Evolutionary conservation across 345 rosid genomes (phyloP).

Genomic region (Mercurialis annua): DNA sequence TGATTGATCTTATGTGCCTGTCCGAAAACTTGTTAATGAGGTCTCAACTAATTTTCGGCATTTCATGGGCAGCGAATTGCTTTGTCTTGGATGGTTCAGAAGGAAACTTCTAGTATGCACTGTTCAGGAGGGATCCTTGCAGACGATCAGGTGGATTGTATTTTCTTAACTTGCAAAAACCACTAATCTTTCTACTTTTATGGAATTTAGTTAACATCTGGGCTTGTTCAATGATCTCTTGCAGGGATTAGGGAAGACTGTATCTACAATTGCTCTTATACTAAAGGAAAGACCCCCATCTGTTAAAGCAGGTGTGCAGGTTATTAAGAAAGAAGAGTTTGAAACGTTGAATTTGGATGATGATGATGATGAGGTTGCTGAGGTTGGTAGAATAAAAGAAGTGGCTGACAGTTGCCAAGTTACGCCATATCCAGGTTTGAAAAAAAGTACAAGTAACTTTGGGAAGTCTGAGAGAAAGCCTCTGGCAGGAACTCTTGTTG

Average conservation of each 20-base stretch:
- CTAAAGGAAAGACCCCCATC: constrained; percentile 72
- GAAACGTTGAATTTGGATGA: constrained; percentile 72
- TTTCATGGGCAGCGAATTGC: constrained; percentile 72
- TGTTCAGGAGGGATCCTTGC: constrained; percentile 98
- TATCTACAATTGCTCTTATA: constrained; percentile 93
- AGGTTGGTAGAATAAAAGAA: constrained; percentile 28
- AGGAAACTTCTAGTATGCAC: constrained; percentile 59
- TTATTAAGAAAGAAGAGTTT: constrained; percentile 34
- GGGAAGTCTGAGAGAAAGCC: constrained; percentile 65
- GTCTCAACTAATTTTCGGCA: background rate
- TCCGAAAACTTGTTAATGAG: background rate
- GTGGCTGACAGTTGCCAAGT: constrained; percentile 28
- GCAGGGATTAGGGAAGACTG: constrained; percentile 94
- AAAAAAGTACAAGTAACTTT: constrained; percentile 19
- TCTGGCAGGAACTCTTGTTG: constrained; percentile 92
- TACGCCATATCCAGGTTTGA: constrained; percentile 19
- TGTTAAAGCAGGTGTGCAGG: constrained; percentile 33
- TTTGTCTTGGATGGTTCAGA: constrained; percentile 91
- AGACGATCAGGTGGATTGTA: constrained; percentile 77
- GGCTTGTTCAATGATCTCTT: constrained; percentile 22
- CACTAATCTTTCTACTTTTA: background rate
- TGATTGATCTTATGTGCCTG: background rate
- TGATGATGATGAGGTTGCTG: constrained; percentile 46
- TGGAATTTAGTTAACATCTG: constrained; percentile 10
- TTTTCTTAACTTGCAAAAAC: constrained; percentile 16